Evolutionary conservation across 1,139 yeast species (phyloP), one percentile per base, ranked within the genome.

Genomic region (Blastobotrys buckinghamii): DNA sequence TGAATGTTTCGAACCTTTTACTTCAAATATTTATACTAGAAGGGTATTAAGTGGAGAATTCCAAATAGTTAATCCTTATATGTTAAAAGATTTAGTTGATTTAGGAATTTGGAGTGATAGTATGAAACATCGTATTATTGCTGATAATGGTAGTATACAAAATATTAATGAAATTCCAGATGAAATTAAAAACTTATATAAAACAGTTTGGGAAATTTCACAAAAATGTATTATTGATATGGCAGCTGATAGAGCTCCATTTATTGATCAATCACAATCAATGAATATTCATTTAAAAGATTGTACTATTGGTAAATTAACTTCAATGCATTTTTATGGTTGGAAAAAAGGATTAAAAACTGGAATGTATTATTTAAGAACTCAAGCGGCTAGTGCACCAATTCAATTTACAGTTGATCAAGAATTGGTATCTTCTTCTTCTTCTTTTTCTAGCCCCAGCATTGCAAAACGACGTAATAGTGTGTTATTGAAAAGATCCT

Each of bases 121-220:
- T 36, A 77, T 84, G 79, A 84, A 84, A 62, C 81, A 82, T 58
- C 75, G 75, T 53, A 82, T 88, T 48, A 74, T 88, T 50, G 67
- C 79, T 42, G 77, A 80, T 51, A 81, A 84, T 56, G 96, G 96
- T 12, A 86, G 95, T 1, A 77, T 88, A 51, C 95, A 86, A 66
- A 66, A 71, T 39, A 76, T 88, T 48, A 75, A 77, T 37, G 75
- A 71, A 50, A 78, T 88, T 47, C 96, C 96, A 7, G 72, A 73
- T 35, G 82, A 81, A 27, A 63, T 85, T 55, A 84, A 83, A 59
- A 75, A 72, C 1, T 67, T 86, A 44, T 86, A 86, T 70, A 84
- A 81, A 65, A 88, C 96, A 0, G 95, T 85, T n/a, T 88, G 96
- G 96, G 96, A 88, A 65, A 77, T 88, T 38, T 78, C 92, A 24